A percentile compares a stretch with the other conserved stretches of the same genome.
Evolutionary conservation across 805 yeast genomes (phyloP).

Genomic region (Ogataea henricii): DNA sequence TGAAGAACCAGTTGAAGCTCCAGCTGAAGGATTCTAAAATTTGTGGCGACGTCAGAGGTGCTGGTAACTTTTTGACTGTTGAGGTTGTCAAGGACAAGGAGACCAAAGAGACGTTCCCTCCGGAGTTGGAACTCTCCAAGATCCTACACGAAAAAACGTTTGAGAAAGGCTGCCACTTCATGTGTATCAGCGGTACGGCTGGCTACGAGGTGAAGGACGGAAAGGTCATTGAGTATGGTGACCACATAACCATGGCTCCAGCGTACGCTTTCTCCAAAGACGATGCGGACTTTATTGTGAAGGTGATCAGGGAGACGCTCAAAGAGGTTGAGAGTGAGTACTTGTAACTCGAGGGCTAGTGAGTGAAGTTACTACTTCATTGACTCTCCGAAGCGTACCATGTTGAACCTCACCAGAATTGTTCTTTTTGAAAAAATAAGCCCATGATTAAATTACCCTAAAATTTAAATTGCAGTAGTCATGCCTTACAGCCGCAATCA

Average conservation of each 20-base stretch:
- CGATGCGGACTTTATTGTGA: conserved; percentile 44
- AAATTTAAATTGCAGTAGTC: no score
- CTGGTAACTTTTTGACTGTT: conserved; percentile 54
- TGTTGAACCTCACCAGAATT: no score
- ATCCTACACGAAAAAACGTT: conserved; percentile 16
- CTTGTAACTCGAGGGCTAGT: no score
- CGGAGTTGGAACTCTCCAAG: conserved; percentile 24
- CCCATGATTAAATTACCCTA: not conserved
- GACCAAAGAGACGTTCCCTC: conserved; percentile 47
- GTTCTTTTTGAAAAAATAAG: not conserved
- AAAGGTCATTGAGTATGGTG: conserved; percentile 36
- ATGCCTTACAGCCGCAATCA: no score
- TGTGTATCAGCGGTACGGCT: conserved; percentile 19
- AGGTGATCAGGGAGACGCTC: conserved; percentile 42
- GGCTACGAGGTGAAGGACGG: conserved; percentile 32
- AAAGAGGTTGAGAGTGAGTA: conserved; percentile 36
- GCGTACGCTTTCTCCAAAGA: conserved; percentile 43
- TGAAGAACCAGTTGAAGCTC: conserved; percentile 38
- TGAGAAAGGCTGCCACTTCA: conserved; percentile 16
- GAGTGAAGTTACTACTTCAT: no score
- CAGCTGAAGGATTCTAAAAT: conserved; percentile 29
- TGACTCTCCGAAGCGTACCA: no score
- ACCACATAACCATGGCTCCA: conserved; percentile 48
- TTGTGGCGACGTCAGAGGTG: conserved; percentile 54
- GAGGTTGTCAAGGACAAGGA: conserved; percentile 48